Conservation (phyloP, 2,329 filamentous ascomycete genomes). For the Myrmaecium sp. region DNA sequence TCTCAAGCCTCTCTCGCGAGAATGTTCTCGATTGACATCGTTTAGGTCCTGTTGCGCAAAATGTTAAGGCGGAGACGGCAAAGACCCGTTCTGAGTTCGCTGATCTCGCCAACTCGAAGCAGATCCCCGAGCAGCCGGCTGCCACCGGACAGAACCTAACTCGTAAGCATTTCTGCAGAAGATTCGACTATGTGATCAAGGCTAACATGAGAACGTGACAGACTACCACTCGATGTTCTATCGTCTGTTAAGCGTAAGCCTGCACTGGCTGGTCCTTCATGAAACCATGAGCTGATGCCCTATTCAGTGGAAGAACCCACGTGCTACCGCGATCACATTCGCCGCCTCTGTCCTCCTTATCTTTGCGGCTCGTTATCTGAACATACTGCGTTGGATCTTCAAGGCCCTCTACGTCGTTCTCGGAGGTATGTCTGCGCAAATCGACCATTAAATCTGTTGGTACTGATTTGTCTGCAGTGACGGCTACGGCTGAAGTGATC, state of each 20-base stretch:
- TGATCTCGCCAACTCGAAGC: conserved; percentile 37
- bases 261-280: background rate
- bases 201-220: conserved; percentile 10
- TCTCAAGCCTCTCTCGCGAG: background rate
- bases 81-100: conserved; percentile 41
- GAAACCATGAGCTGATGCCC: conserved; percentile 5
- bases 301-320: conserved; percentile 46
- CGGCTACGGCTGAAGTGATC: conserved; percentile 38
- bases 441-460: conserved; percentile 2
- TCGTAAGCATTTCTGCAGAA: conserved; percentile 30
- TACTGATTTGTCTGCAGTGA: conserved; percentile 25
- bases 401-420: conserved; percentile 42
- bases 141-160: conserved; percentile 46
- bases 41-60: conserved; percentile 37
- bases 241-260: conserved; percentile 42
- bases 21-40: no score
- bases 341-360: conserved; percentile 39
- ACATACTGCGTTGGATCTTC: conserved; percentile 43
- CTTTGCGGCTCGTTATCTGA: conserved; percentile 45
- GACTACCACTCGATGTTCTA: conserved; percentile 53
- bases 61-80: conserved; percentile 37
- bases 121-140: conserved; percentile 35
- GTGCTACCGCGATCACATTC: conserved; percentile 45
- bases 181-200: background rate
- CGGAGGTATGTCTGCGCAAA: conserved; percentile 29